Conservation (phyloP, 2,329 filamentous ascomycete species). For the Purpureocillium takamizusanense region DNA sequence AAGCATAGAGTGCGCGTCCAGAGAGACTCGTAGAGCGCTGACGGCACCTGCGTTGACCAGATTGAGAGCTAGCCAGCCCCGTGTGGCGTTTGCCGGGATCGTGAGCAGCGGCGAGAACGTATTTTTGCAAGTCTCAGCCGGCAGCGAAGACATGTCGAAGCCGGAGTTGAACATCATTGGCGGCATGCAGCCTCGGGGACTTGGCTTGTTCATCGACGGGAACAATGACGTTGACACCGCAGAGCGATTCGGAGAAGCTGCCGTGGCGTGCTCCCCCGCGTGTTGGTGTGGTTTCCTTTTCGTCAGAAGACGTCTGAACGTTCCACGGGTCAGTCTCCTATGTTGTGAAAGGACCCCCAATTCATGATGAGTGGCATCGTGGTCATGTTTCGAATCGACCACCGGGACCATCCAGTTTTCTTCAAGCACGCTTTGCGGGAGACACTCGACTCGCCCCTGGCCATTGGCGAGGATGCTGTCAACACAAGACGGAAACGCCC, state of each 20-base stretch:
- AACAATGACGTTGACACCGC: too few species aligned
- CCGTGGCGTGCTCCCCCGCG: too few species aligned
- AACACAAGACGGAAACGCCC: constrained; percentile 1
- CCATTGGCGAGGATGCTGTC: constrained; percentile 5
- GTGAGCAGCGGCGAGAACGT: constrained; percentile 1
- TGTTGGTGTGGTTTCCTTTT: too few species aligned
- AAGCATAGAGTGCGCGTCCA: constrained; percentile 4
- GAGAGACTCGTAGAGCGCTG: constrained; percentile 2
- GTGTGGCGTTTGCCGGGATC: neutral
- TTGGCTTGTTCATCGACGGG: neutral
- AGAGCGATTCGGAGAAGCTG: too few species aligned
- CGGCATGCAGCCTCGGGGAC: constrained; percentile 1
- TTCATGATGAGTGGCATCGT: too few species aligned
- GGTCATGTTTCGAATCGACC: too few species aligned
- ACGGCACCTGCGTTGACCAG: constrained; percentile 4
- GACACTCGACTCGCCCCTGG: constrained; percentile 1
- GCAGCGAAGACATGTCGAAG: constrained; percentile 2
- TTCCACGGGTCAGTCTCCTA: too few species aligned
- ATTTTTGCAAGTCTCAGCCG: constrained; percentile 2
- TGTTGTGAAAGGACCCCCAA: too few species aligned
- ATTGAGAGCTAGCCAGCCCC: constrained; percentile 4
- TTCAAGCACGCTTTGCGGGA: constrained; percentile 1
- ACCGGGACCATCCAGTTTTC: neutral
- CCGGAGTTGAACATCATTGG: constrained; percentile 4
- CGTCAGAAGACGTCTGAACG: too few species aligned